Evolutionary conservation across 352 stramenopile genomes (phyloP), one percentile per base, ranked within the genome.

Genomic region (Globisporangium solare): DNA sequence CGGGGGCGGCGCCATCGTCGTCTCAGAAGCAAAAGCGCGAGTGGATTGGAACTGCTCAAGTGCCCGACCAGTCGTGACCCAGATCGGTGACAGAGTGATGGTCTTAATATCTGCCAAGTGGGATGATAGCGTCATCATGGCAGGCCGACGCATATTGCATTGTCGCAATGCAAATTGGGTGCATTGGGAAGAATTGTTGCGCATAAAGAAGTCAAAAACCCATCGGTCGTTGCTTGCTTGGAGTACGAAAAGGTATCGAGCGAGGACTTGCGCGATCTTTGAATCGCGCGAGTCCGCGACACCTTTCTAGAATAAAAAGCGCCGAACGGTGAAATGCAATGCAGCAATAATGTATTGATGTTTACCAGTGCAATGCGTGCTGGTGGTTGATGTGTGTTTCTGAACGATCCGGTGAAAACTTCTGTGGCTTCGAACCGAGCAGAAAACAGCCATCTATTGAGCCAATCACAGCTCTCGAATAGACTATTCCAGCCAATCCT

Each of bases 1-100:
- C 12, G 12, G 22, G 39, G 15, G 40, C 41, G 24, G 8, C 12
- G 43, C 52, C 54, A 60, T 60, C 43, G 3, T 31, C 1, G 6
- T 43, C 12, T 53, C 2, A 17, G 31, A 12, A 32, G 7, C 20
- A 31, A 8, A 56, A 47, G 18, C 14, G 18, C 35, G 37, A 56
- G 39, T 31, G 43, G 27, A 56, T 21, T 54, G 27, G 1, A 18
- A 13, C 2, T 47, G 3, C 12, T 11, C 22, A 12, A 8, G 15
- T 47, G 15, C 24, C 45, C 35, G 18, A 56, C 50, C 50, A 56
- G 50, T 56, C 50, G 37, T 55, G 49, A 55, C 49, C 24, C 49
- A 55, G 49, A 55, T 32, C 15, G 12, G 20, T 1, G 39, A 15
- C 31, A 35, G 49, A 55, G 49, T 55, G 49, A 55, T 55, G 49